Percentiles rank a stretch among this genome's conserved stretches.
Evolutionary conservation across 2,329 filamentous ascomycete genomes (phyloP).

Genomic region (Cryphonectria parasitica): DNA sequence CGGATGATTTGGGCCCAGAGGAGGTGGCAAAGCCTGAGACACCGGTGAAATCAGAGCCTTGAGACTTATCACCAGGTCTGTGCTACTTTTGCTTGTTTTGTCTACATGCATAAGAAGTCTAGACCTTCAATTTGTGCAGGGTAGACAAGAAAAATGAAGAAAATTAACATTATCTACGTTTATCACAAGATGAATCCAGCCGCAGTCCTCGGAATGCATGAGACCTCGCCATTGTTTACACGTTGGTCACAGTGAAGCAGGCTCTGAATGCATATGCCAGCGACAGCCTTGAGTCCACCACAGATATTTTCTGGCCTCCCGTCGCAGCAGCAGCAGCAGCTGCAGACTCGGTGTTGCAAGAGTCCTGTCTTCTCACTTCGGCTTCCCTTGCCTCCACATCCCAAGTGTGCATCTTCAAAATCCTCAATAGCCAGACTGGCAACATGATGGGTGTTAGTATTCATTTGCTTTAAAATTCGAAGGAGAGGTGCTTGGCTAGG

Average conservation of each 20-base stretch:
- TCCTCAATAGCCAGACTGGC: constrained; percentile 46
- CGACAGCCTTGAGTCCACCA: not conserved
- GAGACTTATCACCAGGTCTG: not conserved
- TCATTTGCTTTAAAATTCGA: constrained; percentile 10
- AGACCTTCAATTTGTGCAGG: constrained; percentile 12
- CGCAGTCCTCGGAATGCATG: not conserved
- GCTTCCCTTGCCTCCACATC: constrained; percentile 38
- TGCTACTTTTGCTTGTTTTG: not conserved
- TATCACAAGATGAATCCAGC: not conserved
- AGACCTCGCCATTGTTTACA: constrained; percentile 10
- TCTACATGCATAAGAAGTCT: not conserved
- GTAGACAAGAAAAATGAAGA: not conserved
- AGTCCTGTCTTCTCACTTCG: constrained; percentile 36
- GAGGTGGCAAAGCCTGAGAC: not conserved
- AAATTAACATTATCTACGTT: not conserved
- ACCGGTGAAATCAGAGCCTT: not conserved
- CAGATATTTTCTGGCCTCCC: not conserved
- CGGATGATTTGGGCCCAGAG: constrained; percentile 1
- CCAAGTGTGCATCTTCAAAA: constrained; percentile 49
- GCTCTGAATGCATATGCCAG: constrained; percentile 25
- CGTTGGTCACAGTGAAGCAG: constrained; percentile 27
- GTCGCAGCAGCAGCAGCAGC: constrained; percentile 23
- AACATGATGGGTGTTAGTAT: constrained; percentile 19
- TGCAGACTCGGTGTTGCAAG: constrained; percentile 35
- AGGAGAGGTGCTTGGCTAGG: not conserved